phyloP scores from a whole-genome alignment of 176 grass and related monocot species.

The Puya raimondii region DNA sequence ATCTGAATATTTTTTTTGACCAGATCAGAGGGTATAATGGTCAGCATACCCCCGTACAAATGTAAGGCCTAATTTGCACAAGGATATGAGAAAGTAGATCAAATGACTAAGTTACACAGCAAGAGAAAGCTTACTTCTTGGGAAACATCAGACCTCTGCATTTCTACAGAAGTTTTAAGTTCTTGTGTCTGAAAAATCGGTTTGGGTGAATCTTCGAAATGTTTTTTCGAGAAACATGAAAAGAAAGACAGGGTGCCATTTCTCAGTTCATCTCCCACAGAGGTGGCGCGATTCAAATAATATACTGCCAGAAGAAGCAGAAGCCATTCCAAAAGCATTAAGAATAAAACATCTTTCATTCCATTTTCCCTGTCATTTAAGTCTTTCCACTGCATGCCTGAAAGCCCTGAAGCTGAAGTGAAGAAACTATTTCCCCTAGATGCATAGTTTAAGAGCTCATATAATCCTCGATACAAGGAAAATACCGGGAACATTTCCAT shows the following conservation, averaged over 20 bases:
- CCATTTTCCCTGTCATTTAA: constrained; percentile 50
- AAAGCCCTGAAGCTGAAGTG: constrained; percentile 27
- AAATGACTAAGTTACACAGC: background rate
- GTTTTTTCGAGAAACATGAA: background rate
- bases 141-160: background rate
- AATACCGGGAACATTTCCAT: constrained; percentile 89
- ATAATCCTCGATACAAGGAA: constrained; percentile 72
- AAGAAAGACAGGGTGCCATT: background rate
- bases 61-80: background rate
- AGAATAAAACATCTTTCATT: constrained; percentile 57
- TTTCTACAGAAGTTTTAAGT: background rate
- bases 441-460: constrained; percentile 62
- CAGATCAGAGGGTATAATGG: too few relatives aligned
- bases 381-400: constrained; percentile 69
- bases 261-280: background rate
- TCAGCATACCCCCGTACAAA: too few relatives aligned
- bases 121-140: constrained; percentile 6
- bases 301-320: constrained; percentile 52
- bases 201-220: background rate
- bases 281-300: constrained; percentile 46
- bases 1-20: too few relatives aligned
- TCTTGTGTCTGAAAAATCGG: background rate
- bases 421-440: constrained; percentile 18
- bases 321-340: constrained; percentile 74
- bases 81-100: background rate